A percentile compares a stretch with the other conserved stretches of the same genome.
These are phyloP conservation scores for Wickerhamiella cacticola DNA, from an alignment of 805 yeast genomes.

Conservation along the genomic window DNA sequence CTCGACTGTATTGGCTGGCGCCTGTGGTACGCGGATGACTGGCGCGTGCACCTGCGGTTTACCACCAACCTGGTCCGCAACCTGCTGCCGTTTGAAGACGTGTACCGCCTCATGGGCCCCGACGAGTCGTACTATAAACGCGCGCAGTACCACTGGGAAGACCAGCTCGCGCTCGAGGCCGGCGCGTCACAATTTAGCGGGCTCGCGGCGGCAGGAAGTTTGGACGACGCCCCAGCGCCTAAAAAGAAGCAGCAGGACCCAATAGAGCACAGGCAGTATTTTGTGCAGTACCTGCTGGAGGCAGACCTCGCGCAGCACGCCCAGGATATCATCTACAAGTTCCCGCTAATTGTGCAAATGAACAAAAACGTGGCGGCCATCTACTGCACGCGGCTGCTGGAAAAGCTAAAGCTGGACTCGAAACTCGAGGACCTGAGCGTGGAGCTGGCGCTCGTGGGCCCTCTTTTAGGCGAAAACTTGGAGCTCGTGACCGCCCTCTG, in stretches of 20 bases:
- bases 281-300: not conserved
- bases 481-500: not conserved
- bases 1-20: constrained; percentile 1
- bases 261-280: not conserved
- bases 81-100: not conserved
- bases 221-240: not conserved
- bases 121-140: not conserved
- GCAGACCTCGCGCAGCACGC: not conserved
- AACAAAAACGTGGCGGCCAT: not conserved
- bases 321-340: not conserved
- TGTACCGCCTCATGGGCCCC: constrained; percentile 4
- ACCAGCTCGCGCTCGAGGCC: not conserved
- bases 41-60: not conserved
- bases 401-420: not conserved
- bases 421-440: not conserved
- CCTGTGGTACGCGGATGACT: not conserved
- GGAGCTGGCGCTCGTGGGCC: constrained; percentile 4
- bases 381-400: not conserved
- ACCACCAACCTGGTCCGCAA: not conserved
- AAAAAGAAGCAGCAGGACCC: not conserved
- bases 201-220: not conserved
- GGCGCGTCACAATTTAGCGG: constrained; percentile 7
- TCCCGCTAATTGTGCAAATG: constrained; percentile 9
- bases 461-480: no score
- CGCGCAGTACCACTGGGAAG: constrained; percentile 2